phyloP scores from a whole-genome alignment of 139 green algal species.

The Chlamydomonas incerta region DNA sequence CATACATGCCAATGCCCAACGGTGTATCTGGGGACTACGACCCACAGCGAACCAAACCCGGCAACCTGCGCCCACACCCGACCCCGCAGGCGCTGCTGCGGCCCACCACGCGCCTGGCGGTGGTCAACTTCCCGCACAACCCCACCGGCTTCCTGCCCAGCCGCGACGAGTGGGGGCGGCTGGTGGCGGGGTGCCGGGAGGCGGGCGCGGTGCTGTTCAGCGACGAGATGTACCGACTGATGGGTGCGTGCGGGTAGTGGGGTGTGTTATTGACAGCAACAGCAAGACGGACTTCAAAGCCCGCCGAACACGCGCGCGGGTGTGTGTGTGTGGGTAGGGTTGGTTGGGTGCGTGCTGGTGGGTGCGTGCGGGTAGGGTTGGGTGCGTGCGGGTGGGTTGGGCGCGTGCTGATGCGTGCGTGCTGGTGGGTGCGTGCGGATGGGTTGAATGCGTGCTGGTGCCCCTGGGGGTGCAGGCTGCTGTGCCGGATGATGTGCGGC shows the following conservation, averaged over 20 bases:
- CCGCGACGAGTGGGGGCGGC: slow-evolving; percentile 42
- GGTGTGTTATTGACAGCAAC: no score
- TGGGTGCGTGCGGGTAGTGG: slow-evolving; percentile 43
- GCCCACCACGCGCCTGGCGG: slow-evolving; percentile 55
- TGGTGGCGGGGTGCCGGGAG: slow-evolving; percentile 51
- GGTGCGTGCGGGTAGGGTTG: background rate
- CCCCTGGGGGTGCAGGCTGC: no score
- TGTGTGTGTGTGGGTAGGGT: no score
- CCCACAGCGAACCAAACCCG: no score
- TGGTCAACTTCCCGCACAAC: slow-evolving; percentile 92
- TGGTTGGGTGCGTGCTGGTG: background rate
- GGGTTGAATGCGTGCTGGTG: no score
- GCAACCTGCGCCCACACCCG: background rate
- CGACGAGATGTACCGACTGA: slow-evolving; percentile 85
- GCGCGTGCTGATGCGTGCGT: no score
- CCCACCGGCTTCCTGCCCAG: slow-evolving; percentile 67
- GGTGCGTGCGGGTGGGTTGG: background rate
- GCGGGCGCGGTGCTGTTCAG: slow-evolving; percentile 73
- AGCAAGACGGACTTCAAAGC: no score
- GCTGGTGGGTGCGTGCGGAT: no score
- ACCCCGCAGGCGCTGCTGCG: slow-evolving; percentile 38
- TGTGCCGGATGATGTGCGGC: no score
- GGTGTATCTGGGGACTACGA: no score
- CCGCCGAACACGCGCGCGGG: no score
- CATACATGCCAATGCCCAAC: no score